Conservation (phyloP, 352 stramenopile species). For the Globisporangium middletonii region DNA sequence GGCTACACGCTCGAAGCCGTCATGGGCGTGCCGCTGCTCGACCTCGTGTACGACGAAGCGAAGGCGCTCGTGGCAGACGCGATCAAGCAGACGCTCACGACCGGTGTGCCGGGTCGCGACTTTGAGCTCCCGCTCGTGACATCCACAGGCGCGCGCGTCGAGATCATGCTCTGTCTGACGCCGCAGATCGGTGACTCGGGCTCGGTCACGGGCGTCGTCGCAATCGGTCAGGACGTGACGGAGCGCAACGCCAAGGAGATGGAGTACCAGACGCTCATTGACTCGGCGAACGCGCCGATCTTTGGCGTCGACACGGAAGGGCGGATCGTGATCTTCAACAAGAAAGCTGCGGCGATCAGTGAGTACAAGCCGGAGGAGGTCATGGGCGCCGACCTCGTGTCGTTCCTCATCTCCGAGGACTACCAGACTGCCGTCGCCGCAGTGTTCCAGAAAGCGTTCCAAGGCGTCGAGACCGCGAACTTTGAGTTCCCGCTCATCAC, state of each 20-base stretch:
- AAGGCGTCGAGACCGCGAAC: conserved; percentile 64
- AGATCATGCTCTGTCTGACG: conserved; percentile 51
- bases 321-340: conserved; percentile 84
- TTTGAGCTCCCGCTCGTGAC: conserved; percentile 54
- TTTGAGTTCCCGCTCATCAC: conserved; percentile 82
- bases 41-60: conserved; percentile 45
- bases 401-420: conserved; percentile 70
- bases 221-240: conserved; percentile 66
- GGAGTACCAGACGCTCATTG: conserved; percentile 67
- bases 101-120: conserved; percentile 36
- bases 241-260: conserved; percentile 57
- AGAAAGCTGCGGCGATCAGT: conserved; percentile 84
- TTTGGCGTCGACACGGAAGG: conserved; percentile 63
- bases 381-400: conserved; percentile 75
- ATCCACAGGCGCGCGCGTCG: conserved; percentile 33
- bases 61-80: conserved; percentile 33
- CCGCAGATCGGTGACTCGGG: conserved; percentile 35
- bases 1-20: conserved; percentile 46
- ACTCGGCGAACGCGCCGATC: conserved; percentile 74
- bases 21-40: conserved; percentile 33
- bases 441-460: conserved; percentile 65
- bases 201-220: conserved; percentile 46
- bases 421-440: conserved; percentile 53
- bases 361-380: conserved; percentile 87
- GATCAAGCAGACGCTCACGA: conserved; percentile 35